A percentile compares a stretch with the other conserved stretches of the same genome.
These are phyloP conservation scores for Tulasnella sp. DNA, from an alignment of 768 basidiomycete genomes.

Conservation along the genomic window DNA sequence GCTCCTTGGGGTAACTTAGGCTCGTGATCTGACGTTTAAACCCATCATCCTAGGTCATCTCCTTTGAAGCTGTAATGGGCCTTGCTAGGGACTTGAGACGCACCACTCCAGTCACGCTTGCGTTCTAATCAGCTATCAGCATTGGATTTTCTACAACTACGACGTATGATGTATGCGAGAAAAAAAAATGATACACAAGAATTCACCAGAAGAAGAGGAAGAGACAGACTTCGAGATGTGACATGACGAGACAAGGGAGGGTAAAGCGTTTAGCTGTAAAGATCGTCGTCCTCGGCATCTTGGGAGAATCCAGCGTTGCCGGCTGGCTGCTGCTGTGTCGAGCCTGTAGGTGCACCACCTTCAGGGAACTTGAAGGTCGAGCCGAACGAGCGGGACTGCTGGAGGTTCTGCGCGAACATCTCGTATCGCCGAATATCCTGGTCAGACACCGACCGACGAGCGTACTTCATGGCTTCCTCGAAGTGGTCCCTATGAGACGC, in stretches of 20 bases:
- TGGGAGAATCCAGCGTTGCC: conserved; percentile 74
- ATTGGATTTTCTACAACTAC: conserved; percentile 12
- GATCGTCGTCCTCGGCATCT: conserved; percentile 82
- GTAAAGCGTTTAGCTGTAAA: conserved; percentile 63
- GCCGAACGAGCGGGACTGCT: conserved; percentile 89
- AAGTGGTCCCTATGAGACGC: conserved; percentile 75
- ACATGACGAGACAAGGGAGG: no score
- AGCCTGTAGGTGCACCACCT: conserved; percentile 39
- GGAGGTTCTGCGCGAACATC: conserved; percentile 94
- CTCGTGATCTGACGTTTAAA: no score
- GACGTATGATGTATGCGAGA: background rate
- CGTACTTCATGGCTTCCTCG: conserved; percentile 97
- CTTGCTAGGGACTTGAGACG: no score
- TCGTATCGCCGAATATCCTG: conserved; percentile 96
- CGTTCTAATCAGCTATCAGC: background rate
- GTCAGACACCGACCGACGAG: conserved; percentile 94
- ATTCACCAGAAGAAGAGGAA: background rate
- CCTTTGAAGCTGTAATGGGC: no score
- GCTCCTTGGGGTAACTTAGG: no score
- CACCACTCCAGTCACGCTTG: background rate
- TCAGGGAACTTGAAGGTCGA: conserved; percentile 99
- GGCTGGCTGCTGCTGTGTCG: conserved; percentile 43
- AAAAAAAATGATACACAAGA: conserved; percentile 4
- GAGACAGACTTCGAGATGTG: no score
- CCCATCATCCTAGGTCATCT: no score